These are phyloP conservation scores for Rhododendron molle DNA, from an alignment of 148 eudicot species.

Conservation along the genomic window DNA sequence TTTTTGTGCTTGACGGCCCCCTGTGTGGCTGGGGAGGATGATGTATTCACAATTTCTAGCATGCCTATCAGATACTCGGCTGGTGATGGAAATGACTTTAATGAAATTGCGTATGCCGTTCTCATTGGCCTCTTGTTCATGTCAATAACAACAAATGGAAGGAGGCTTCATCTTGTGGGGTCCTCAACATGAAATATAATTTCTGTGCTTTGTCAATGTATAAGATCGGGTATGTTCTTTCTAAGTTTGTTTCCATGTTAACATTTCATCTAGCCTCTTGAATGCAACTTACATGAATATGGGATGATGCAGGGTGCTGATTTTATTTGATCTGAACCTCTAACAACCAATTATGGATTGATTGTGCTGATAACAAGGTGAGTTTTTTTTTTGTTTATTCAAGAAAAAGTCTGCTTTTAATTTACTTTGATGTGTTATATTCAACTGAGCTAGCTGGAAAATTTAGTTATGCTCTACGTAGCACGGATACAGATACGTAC, in stretches of 20 bases:
- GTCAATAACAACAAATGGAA: neutral
- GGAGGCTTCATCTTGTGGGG: neutral
- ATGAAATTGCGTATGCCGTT: neutral
- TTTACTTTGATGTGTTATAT: neutral
- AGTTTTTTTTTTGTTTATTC: neutral
- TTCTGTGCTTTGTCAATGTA: neutral
- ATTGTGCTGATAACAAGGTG: neutral
- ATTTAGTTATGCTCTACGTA: neutral
- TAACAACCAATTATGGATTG: neutral
- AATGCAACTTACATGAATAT: neutral
- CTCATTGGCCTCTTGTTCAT: neutral
- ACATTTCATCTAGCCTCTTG: neutral
- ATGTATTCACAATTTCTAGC: neutral
- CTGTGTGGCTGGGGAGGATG: neutral
- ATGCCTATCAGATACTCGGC: neutral
- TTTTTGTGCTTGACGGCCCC: neutral
- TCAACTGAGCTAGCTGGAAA: neutral
- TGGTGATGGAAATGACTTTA: neutral
- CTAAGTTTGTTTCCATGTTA: neutral
- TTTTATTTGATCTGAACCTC: neutral
- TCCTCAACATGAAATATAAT: neutral
- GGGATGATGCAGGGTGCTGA: neutral
- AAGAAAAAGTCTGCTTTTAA: neutral
- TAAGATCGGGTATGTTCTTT: slow-evolving; percentile 3
- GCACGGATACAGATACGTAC: neutral